phyloP scores from a whole-genome alignment of 1,284 basidiomycete genomes.

The Stereum hirsutum region DNA sequence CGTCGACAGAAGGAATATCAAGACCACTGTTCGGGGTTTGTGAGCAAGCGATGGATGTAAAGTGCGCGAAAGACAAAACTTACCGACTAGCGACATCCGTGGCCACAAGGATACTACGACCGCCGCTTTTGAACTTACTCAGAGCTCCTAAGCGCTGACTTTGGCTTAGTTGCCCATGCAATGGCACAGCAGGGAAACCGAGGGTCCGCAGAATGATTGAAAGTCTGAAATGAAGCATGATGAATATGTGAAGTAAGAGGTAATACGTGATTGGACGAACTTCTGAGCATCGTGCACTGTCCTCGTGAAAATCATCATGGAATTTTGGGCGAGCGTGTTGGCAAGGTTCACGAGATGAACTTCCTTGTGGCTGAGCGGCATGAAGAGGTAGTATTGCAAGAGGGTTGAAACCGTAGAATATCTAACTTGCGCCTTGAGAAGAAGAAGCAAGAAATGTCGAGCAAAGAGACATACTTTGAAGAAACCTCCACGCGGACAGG shows the following conservation, averaged over 20 bases:
- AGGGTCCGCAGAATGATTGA: constrained; percentile 87
- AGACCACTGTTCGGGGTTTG: constrained; percentile 81
- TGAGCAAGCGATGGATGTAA: constrained; percentile 6
- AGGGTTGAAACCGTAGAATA: constrained; percentile 97
- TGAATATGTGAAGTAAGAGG: background rate
- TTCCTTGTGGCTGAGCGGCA: constrained; percentile 92
- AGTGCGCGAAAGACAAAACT: constrained; percentile 15
- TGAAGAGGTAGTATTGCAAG: constrained; percentile 92
- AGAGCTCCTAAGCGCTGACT: constrained; percentile 92
- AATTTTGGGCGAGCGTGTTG: constrained; percentile 87
- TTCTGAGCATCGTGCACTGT: constrained; percentile 92
- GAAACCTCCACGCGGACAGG: constrained; percentile 94
- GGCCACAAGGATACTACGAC: constrained; percentile 86
- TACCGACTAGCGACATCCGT: constrained; percentile 96
- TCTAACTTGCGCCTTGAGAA: too few relatives aligned
- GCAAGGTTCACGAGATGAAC: constrained; percentile 85
- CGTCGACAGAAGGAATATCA: constrained; percentile 94
- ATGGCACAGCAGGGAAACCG: constrained; percentile 91
- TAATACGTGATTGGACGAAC: too few relatives aligned
- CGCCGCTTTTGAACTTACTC: constrained; percentile 94
- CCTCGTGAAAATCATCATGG: constrained; percentile 93
- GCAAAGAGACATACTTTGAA: constrained; percentile 79
- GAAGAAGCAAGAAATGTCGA: too few relatives aligned
- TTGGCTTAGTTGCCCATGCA: constrained; percentile 94
- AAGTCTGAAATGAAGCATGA: constrained; percentile 38